Conservation (phyloP, 2,329 filamentous ascomycete genomes). For the Calonectria naviculata region DNA sequence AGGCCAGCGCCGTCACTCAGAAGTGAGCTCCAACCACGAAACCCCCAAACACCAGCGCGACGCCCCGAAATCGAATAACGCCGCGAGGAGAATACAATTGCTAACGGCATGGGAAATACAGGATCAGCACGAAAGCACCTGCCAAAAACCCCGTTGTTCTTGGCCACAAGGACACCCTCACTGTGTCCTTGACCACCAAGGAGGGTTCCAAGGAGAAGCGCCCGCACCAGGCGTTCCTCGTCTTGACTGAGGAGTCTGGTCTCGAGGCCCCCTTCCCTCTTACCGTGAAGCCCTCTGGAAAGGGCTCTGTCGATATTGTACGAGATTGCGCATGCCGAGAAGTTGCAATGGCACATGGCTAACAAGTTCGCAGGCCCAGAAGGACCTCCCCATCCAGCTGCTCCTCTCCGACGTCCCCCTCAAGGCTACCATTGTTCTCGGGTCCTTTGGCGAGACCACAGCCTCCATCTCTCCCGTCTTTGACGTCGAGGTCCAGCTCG, state of each 20-base stretch:
- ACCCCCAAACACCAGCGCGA: background rate
- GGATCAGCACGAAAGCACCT: conserved; percentile 68
- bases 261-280: conserved; percentile 91
- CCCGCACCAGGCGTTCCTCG: conserved; percentile 93
- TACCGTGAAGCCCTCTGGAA: conserved; percentile 86
- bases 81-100: conserved; percentile 13
- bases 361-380: conserved; percentile 73
- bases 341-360: conserved; percentile 34
- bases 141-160: conserved; percentile 74
- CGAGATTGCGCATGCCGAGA: conserved; percentile 40
- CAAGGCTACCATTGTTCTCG: conserved; percentile 84
- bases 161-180: conserved; percentile 77
- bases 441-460: conserved; percentile 81
- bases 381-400: conserved; percentile 89
- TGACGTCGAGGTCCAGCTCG: conserved; percentile 73
- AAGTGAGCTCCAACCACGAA: conserved; percentile 62
- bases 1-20: conserved; percentile 71
- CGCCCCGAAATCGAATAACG: background rate
- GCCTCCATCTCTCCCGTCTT: conserved; percentile 79
- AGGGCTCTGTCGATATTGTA: conserved; percentile 87
- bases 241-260: conserved; percentile 81
- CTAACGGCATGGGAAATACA: conserved; percentile 48
- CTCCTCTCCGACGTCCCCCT: conserved; percentile 75
- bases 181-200: conserved; percentile 83
- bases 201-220: conserved; percentile 83